phyloP scores from a whole-genome alignment of 305 asterid species.

The Solanum aculeatissimum region DNA sequence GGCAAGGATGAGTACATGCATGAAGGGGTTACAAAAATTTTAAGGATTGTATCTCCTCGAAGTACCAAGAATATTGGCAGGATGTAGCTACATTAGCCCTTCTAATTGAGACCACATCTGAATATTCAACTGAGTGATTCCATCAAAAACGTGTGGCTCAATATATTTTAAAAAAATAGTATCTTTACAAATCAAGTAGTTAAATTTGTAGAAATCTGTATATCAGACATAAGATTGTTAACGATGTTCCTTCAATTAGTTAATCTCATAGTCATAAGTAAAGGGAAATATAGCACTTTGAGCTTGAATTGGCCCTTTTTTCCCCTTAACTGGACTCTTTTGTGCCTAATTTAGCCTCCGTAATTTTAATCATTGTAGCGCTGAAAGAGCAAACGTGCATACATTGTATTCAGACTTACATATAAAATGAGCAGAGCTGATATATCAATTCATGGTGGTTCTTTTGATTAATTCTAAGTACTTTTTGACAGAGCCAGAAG shows the following conservation, averaged over 20 bases:
- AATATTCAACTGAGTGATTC: not conserved
- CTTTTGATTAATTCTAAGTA: not conserved
- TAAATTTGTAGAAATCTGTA: not conserved
- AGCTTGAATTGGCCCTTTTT: not conserved
- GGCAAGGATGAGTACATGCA: not conserved
- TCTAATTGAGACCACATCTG: not conserved
- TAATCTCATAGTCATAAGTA: not conserved
- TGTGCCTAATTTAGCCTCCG: not conserved
- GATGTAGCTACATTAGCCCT: too few relatives aligned
- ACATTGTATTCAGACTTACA: not conserved
- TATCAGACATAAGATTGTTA: not conserved
- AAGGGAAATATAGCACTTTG: not conserved
- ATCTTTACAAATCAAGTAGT: not conserved
- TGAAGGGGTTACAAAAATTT: not conserved
- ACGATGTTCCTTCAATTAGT: not conserved
- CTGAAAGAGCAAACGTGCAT: not conserved
- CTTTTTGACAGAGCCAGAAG: not conserved
- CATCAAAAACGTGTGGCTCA: not conserved
- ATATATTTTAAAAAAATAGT: too few relatives aligned
- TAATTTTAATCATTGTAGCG: not conserved
- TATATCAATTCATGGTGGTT: not conserved
- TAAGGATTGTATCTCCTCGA: not conserved
- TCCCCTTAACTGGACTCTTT: not conserved
- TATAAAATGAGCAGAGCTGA: not conserved
- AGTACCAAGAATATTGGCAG: too few relatives aligned